Conservation (phyloP, 352 stramenopile species). For the Globisporangium camurandrum region DNA sequence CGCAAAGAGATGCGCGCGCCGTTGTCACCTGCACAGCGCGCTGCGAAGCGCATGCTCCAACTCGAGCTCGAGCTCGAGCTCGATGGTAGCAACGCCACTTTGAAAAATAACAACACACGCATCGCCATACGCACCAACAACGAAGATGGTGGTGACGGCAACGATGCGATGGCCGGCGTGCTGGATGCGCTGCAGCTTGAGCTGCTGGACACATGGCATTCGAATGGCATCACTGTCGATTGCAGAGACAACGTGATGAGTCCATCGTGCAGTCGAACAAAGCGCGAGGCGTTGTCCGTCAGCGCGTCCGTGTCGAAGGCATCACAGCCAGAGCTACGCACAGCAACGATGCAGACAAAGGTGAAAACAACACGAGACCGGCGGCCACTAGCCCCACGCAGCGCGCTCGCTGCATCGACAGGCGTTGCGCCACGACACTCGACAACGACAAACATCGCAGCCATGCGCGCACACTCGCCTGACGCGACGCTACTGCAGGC, state of each 20-base stretch:
- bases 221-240: background rate
- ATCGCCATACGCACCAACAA: background rate
- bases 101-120: no score
- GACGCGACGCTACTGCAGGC: no score
- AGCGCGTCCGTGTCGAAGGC: no score
- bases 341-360: no score
- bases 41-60: slow-evolving; percentile 44
- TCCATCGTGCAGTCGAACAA: no score
- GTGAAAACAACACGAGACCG: no score
- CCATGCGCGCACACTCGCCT: background rate
- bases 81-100: background rate
- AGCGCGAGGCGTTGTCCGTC: no score
- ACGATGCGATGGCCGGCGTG: background rate
- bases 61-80: slow-evolving; percentile 29
- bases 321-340: no score
- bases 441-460: background rate
- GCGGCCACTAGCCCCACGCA: no score
- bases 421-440: no score
- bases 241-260: no score
- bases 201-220: background rate
- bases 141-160: background rate
- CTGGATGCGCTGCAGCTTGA: slow-evolving; percentile 10
- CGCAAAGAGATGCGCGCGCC: slow-evolving; percentile 12
- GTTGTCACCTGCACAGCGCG: slow-evolving; percentile 38
- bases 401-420: no score